Evolutionary conservation across 2,329 filamentous ascomycete species (phyloP).

Genomic region (Exophiala lecanii-corni): DNA sequence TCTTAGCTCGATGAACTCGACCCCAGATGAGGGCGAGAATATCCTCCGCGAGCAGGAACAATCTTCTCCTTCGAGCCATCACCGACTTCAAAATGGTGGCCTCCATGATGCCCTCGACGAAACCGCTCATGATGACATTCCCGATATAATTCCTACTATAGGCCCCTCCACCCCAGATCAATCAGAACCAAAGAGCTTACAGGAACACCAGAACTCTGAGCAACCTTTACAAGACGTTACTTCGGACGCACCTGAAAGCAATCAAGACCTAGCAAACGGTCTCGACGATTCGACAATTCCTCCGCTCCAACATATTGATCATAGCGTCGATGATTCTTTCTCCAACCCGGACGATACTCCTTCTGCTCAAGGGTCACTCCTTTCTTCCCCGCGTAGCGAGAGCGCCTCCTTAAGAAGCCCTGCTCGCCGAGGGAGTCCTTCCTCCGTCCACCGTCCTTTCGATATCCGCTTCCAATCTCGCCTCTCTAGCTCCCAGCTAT

Average conservation of each 20-base stretch:
- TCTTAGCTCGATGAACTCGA: slow-evolving; percentile 62
- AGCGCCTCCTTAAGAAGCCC: slow-evolving; percentile 44
- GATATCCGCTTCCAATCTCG: slow-evolving; percentile 91
- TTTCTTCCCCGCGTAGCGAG: slow-evolving; percentile 44
- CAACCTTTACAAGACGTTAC: no score
- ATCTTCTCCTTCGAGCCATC: slow-evolving; percentile 38
- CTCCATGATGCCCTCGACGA: slow-evolving; percentile 24
- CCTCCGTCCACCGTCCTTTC: slow-evolving; percentile 84
- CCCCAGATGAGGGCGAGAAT: slow-evolving; percentile 58
- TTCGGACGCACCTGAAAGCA: no score
- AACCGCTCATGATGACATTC: slow-evolving; percentile 22
- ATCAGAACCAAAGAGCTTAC: no score
- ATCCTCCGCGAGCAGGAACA: slow-evolving; percentile 50
- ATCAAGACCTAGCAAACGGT: slow-evolving; percentile 4
- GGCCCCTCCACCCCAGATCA: background rate
- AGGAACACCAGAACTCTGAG: no score
- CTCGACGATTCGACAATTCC: slow-evolving; percentile 4
- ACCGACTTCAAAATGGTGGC: slow-evolving; percentile 25
- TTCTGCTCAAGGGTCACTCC: slow-evolving; percentile 63
- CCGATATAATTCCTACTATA: slow-evolving; percentile 15
- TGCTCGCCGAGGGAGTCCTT: slow-evolving; percentile 65
- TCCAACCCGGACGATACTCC: slow-evolving; percentile 81
- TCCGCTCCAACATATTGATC: slow-evolving; percentile 25
- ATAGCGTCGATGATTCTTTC: slow-evolving; percentile 60
- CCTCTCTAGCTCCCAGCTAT: slow-evolving; percentile 57